Evolutionary conservation across 495 filamentous ascomycete genomes (phyloP).

Genomic region (Aspergillus hancockii): DNA sequence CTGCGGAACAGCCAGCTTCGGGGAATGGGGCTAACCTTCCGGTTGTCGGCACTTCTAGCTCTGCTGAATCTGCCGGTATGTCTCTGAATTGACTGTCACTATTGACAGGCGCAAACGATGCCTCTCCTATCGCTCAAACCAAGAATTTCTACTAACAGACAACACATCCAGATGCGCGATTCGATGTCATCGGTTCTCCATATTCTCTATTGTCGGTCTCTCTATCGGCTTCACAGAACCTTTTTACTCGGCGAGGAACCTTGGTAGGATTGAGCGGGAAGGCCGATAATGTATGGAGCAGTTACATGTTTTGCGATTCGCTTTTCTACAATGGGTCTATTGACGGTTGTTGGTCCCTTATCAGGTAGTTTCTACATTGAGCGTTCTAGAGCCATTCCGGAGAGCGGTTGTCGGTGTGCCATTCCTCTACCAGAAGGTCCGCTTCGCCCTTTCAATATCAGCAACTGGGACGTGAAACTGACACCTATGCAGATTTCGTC

Average conservation of each 20-base stretch:
- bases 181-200: slow-evolving; percentile 86
- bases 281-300: slow-evolving; percentile 73
- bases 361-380: slow-evolving; percentile 81
- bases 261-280: slow-evolving; percentile 88
- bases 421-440: slow-evolving; percentile 85
- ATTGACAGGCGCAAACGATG: neutral
- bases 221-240: slow-evolving; percentile 86
- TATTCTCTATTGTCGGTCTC: slow-evolving; percentile 91
- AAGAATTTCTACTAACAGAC: slow-evolving; percentile 13
- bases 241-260: slow-evolving; percentile 89
- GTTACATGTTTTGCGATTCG: neutral
- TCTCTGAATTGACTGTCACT: neutral
- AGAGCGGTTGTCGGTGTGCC: slow-evolving; percentile 79
- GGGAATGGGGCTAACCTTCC: slow-evolving; percentile 42
- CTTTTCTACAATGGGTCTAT: neutral
- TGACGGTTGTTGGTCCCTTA: slow-evolving; percentile 3
- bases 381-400: slow-evolving; percentile 77
- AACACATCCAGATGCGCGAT: slow-evolving; percentile 72
- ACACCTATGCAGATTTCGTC: slow-evolving; percentile 63
- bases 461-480: slow-evolving; percentile 3
- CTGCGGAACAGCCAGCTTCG: slow-evolving; percentile 36
- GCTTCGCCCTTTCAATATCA: slow-evolving; percentile 1
- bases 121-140: neutral
- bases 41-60: slow-evolving; percentile 39
- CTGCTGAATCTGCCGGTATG: slow-evolving; percentile 45